Conservation (phyloP, 768 basidiomycete species). For the Russula virescens region DNA sequence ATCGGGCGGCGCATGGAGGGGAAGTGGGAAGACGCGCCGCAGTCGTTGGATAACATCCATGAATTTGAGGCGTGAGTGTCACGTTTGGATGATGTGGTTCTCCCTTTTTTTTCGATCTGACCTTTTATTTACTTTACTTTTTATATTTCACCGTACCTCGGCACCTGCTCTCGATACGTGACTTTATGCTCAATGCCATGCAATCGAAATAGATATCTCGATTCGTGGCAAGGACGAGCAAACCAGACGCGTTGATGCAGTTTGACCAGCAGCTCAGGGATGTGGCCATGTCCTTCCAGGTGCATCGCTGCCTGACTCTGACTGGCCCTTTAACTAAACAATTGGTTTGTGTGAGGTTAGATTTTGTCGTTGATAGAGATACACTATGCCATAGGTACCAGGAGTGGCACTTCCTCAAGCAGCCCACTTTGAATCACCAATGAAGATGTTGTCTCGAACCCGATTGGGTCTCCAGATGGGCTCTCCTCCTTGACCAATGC, state of each 20-base stretch:
- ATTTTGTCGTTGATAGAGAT: constrained; percentile 26
- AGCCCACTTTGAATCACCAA: neutral
- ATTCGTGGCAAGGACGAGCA: constrained; percentile 19
- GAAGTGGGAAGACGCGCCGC: constrained; percentile 25
- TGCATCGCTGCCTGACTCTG: neutral
- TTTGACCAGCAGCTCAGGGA: constrained; percentile 20
- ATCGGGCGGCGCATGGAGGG: constrained; percentile 25
- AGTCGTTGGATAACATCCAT: constrained; percentile 24
- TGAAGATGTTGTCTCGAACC: constrained; percentile 3
- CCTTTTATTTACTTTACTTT: neutral
- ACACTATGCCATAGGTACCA: constrained; percentile 23
- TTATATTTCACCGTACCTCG: neutral
- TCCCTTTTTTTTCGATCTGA: neutral
- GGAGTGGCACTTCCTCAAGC: neutral
- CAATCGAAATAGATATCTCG: constrained; percentile 24
- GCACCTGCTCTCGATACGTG: constrained; percentile 23
- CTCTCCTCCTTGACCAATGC: neutral
- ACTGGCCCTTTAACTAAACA: too few relatives aligned
- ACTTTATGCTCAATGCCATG: constrained; percentile 23
- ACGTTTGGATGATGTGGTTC: neutral
- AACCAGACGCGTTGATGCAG: constrained; percentile 15
- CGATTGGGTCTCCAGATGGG: neutral
- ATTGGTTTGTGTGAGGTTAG: too few relatives aligned
- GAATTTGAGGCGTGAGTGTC: constrained; percentile 24
- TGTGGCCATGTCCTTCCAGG: constrained; percentile 24